Evolutionary conservation across 2,329 filamentous ascomycete species (phyloP), one percentile per base, ranked within the genome.

Genomic region (Bipolaris gigantea): DNA sequence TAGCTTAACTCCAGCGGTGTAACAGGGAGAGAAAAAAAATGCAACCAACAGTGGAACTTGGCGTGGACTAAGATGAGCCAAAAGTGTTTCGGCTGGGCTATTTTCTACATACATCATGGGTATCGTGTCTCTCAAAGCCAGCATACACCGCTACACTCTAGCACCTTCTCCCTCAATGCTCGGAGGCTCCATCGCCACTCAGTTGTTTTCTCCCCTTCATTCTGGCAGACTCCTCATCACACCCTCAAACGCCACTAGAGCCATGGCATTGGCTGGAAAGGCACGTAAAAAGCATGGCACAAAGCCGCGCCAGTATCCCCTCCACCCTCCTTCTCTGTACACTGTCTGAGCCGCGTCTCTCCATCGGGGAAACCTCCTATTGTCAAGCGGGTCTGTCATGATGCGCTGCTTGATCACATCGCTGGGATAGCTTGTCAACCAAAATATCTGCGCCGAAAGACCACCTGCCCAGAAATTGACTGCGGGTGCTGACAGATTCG

Each of bases 381-480:
- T 48, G 1, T 89, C 92, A 48, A 97, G 78, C 4, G 90, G 86
- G 75, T 97, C 94, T 13, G 93, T 97, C 94, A 99, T 97, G 71
- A 99, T 89, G 30, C 92, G 83, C 79, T 97, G 93, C 81, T 97
- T 97, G 50, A 97, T 87, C 19, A 97, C 90, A 72, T 97, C 93
- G 43, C 86, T 89, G 1, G 94, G 93, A 71, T 97, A 97, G 60
- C 89, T 90, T 16, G 89, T 90, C 39, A 96, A 74, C 94, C 94
- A 99, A 72, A 97, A 99, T 15, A 96, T 78, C 79, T 99, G 94
- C 0, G 94, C 94, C 43, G 89, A 92, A 47, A 97, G 77, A 0
- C 94, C 94, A 3, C 94, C 94, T 0, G 94, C 93, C 93, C 93
- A 97, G 79, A 99, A 99, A 73, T 97, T 97, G 69, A 97, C 82